Conservation (phyloP, 2,329 filamentous ascomycete species). For the Aspergillus tubingensis region DNA sequence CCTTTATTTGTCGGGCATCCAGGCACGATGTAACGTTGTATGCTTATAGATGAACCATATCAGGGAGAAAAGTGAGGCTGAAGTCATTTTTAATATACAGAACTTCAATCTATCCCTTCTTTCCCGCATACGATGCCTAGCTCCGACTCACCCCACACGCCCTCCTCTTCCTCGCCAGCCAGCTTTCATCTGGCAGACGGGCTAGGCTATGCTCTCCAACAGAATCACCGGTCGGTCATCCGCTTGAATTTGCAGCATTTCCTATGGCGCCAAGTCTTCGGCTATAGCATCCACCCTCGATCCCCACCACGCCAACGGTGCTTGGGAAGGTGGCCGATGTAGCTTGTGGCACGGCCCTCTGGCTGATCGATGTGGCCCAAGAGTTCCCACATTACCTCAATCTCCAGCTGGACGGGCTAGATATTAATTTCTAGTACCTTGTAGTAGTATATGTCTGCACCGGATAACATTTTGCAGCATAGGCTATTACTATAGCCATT, state of each 20-base stretch:
- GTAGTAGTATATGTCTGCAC: too few species aligned
- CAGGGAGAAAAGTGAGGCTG: too few species aligned
- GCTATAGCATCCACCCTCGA: constrained; percentile 31
- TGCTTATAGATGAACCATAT: too few species aligned
- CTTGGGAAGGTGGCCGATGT: constrained; percentile 27
- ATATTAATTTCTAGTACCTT: constrained; percentile 13
- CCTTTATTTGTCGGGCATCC: neutral
- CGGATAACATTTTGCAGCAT: too few species aligned
- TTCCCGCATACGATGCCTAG: neutral
- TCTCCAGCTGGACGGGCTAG: constrained; percentile 26
- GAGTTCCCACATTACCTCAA: constrained; percentile 13
- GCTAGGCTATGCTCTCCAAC: constrained; percentile 13
- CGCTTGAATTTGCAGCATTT: constrained; percentile 34
- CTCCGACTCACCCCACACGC: neutral
- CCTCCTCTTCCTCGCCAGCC: neutral
- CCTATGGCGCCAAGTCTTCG: constrained; percentile 30
- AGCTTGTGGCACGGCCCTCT: constrained; percentile 31
- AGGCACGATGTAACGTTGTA: neutral
- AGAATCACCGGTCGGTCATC: constrained; percentile 13
- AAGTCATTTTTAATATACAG: too few species aligned
- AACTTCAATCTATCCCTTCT: too few species aligned
- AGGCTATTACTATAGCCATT: too few species aligned
- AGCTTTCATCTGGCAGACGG: constrained; percentile 4
- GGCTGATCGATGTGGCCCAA: constrained; percentile 28
- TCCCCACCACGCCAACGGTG: constrained; percentile 15